Evolutionary conservation across 345 rosid genomes (phyloP), one percentile per base, ranked within the genome.

Genomic region (Stellera chamaejasme): DNA sequence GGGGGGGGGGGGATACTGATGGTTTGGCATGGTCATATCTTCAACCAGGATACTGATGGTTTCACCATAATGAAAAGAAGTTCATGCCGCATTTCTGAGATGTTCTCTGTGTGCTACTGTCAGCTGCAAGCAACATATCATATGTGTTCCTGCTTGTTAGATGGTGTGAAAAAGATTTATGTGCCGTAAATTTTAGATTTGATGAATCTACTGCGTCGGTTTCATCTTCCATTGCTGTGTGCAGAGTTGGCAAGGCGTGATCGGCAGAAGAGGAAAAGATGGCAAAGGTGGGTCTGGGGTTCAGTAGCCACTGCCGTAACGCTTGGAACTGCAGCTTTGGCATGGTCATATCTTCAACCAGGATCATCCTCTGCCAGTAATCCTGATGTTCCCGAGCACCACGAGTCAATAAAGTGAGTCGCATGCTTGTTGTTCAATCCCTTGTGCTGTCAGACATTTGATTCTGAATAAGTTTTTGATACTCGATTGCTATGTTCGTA

Each of bases 221-320:
- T 46, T 2, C 50, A 51, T 61, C 72, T 64, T 51, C 56, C 64
- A 45, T 66, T 44, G 46, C 46, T 58, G 14, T 64, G 9, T 49
- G 48, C 66, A 89, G 97, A 86, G 70, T 66, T 70, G 67, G 84
- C 75, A 5, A 66, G 92, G 44, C 75, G 81, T 13, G 74, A 72
- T 52, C 72, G 95, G 60, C 84, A 78, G 52, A 64, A 43, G 48
- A 75, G 84, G 69, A 86, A 82, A 72, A 72, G 78, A 63, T 76
- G 76, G 72, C 89, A 71, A 66, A 64, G 72, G 59, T 86, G 90
- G 89, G 66, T 89, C 19, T 86, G 92, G 95, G 84, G 80, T 47
- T 82, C 97, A n/a, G 73, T 86, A 58, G 90, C 86, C 58, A 73
- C 77, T 44, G 80, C 76, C 6, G 60, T 87, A 43, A 69, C 95